These are phyloP conservation scores for Tulasnella sp. DNA, from an alignment of 768 basidiomycete genomes.

Conservation along the genomic window DNA sequence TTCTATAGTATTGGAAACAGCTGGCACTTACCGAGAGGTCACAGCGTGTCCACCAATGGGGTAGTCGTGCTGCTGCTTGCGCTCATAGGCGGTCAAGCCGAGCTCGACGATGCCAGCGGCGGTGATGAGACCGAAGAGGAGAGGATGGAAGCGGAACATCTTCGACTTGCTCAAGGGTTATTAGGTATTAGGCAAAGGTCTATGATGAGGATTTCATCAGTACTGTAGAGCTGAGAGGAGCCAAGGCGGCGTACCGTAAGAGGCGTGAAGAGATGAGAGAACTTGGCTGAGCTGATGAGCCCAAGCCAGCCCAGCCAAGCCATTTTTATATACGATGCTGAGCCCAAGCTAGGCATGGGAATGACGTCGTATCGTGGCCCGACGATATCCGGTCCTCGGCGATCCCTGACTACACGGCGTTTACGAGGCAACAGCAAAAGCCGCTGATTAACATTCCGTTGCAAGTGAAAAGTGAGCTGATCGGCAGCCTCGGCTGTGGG, in stretches of 20 bases:
- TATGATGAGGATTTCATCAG: neutral
- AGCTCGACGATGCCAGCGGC: neutral
- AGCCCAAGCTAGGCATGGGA: neutral
- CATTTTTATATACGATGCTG: neutral
- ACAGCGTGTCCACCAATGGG: neutral
- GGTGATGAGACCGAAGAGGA: neutral
- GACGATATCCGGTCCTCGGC: neutral
- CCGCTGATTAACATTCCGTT: neutral
- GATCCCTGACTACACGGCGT: neutral
- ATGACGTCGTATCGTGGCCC: neutral
- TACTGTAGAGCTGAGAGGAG: neutral
- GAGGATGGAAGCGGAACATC: neutral
- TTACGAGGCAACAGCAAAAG: neutral
- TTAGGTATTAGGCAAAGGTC: neutral
- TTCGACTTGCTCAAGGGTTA: neutral
- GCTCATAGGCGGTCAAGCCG: neutral
- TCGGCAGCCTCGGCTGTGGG: neutral
- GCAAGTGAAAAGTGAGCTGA: neutral
- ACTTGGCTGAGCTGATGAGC: neutral
- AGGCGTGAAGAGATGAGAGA: neutral
- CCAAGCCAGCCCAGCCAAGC: neutral
- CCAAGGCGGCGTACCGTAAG: neutral
- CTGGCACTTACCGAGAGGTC: neutral
- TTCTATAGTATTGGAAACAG: no score
- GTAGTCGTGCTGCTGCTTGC: slow-evolving; percentile 5